Conservation (phyloP, 2,329 filamentous ascomycete genomes). For the Tothia fuscella region DNA sequence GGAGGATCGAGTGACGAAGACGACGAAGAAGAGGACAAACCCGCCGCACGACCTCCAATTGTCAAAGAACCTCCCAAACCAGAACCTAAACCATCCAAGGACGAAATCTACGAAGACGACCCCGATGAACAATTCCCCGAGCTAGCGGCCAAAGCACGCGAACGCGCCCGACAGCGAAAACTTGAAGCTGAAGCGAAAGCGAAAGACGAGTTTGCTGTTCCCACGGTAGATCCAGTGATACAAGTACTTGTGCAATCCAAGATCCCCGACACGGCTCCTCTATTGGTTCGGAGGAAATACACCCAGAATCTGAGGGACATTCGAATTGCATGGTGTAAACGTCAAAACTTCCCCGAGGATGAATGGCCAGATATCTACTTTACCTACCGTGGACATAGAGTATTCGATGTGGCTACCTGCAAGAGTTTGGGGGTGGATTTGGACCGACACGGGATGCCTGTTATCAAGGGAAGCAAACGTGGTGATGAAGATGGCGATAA, state of each 20-base stretch:
- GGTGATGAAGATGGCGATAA: slow-evolving; percentile 1
- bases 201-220: slow-evolving; percentile 3
- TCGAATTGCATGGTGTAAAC: slow-evolving; percentile 55
- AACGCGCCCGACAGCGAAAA: not conserved
- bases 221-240: slow-evolving; percentile 30
- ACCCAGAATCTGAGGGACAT: slow-evolving; percentile 57
- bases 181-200: slow-evolving; percentile 9
- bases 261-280: slow-evolving; percentile 46
- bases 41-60: not conserved
- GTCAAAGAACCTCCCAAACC: not conserved
- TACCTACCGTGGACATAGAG: slow-evolving; percentile 61
- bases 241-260: slow-evolving; percentile 57
- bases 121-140: not conserved
- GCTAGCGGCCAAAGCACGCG: not conserved
- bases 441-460: not conserved
- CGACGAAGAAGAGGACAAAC: slow-evolving; percentile 3
- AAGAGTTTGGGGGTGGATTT: slow-evolving; percentile 42
- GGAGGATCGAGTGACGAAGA: slow-evolving; percentile 1
- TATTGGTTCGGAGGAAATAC: slow-evolving; percentile 55
- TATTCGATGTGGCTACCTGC: slow-evolving; percentile 69
- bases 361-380: slow-evolving; percentile 43
- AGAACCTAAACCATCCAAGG: not conserved
- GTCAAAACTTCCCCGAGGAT: slow-evolving; percentile 42
- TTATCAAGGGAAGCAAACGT: not conserved
- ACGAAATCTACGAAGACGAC: slow-evolving; percentile 7